Base-by-base conservation (phyloP, 106 monocot species). In the Dendrobium chrysotoxum region DNA sequence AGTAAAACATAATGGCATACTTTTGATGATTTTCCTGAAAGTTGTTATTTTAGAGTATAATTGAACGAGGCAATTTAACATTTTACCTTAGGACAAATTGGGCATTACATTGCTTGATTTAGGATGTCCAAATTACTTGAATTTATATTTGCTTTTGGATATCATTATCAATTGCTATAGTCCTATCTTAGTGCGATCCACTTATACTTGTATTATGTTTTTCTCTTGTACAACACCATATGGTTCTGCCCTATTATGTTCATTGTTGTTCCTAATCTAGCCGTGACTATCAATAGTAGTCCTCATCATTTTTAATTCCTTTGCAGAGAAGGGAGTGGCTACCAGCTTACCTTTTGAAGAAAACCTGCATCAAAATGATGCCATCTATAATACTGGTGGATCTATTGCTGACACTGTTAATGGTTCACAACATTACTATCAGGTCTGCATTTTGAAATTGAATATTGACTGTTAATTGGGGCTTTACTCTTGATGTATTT, bases 371-470 rank as follows among this genome's bases (percentile, higher is more conserved):
- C 82, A 83, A 75, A 25, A 50, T 73, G 80, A 86, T 30, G 72
- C 86, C 41, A 1, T 45, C 9, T 86, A 85, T 81, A 58, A 28
- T 77, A 15, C 80, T 55, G 82, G 85, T 25, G 87, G 76, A 44
- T 26, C 80, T 16, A 84, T 40, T 64, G 58, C 58, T 77, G 74
- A 13, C 15, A 20, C 50, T 75, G 78, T 35, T 35, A 81, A 85
- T 75, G 53, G 41, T 44, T 80, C 87, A 78, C 87, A 88, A 45
- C 73, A 79, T 26, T 79, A 82, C 75, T 86, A 92, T 76, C 89
- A 89, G 93, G 90, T 91, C 80, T 73, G 42, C 35, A 3, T 50
- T 65, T 77, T 81, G 23, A 17, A 68, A 61, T 54, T 31, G 35
- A 70, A 25, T 55, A 40, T 80, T 23, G 13, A 8, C 26, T 41